Conservation (phyloP, 768 basidiomycete genomes). For the Flagelloscypha sp. region DNA sequence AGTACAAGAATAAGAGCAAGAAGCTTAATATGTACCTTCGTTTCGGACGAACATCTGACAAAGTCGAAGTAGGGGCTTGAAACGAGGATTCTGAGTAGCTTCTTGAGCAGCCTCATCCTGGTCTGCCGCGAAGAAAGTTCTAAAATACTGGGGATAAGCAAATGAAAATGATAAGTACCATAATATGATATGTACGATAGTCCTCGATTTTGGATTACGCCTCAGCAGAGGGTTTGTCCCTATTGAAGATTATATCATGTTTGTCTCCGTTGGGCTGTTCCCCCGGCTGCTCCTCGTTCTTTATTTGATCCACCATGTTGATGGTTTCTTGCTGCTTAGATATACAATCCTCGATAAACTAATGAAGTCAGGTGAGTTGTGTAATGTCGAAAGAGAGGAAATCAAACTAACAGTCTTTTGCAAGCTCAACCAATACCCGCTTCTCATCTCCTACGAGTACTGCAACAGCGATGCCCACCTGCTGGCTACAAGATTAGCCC, state of each 20-base stretch:
- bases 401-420: slow-evolving; percentile 52
- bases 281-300: slow-evolving; percentile 24
- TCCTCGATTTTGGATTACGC: slow-evolving; percentile 64
- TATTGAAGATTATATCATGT: slow-evolving; percentile 16
- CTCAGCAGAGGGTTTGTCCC: slow-evolving; percentile 52
- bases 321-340: slow-evolving; percentile 51
- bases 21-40: too few species aligned
- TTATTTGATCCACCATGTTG: slow-evolving; percentile 50
- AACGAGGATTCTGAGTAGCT: slow-evolving; percentile 64
- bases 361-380: slow-evolving; percentile 3
- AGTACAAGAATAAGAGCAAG: too few species aligned
- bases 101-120: slow-evolving; percentile 70
- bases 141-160: too few species aligned
- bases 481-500: slow-evolving; percentile 82
- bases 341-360: slow-evolving; percentile 61
- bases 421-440: slow-evolving; percentile 65
- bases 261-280: slow-evolving; percentile 26
- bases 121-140: too few species aligned
- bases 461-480: slow-evolving; percentile 79
- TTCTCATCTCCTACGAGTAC: slow-evolving; percentile 62
- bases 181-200: slow-evolving; percentile 65
- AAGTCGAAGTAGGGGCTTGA: slow-evolving; percentile 82
- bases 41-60: slow-evolving; percentile 59
- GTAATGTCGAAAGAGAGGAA: slow-evolving; percentile 1
- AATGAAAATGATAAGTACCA: slow-evolving; percentile 2